Conservation (phyloP, 192 early-diverging fungal species). For the Coemansia sp. region DNA sequence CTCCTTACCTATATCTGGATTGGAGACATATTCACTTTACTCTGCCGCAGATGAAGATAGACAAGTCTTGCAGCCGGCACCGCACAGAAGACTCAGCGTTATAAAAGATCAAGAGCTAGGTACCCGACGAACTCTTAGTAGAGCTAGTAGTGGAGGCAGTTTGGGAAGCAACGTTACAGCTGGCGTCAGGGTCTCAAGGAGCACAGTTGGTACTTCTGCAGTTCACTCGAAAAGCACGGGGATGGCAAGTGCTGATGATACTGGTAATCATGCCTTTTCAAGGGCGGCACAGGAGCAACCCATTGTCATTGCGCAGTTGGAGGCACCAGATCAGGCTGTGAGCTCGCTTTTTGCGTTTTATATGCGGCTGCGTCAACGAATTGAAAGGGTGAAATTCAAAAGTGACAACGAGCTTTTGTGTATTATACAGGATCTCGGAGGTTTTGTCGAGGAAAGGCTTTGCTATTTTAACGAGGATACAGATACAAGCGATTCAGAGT, state of each 20-base stretch:
- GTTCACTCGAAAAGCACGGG: background rate
- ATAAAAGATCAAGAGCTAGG: conserved; percentile 35
- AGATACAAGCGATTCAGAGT: background rate
- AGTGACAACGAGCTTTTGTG: conserved; percentile 43
- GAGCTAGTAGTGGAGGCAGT: background rate
- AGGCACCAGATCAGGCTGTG: conserved; percentile 18
- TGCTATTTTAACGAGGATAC: conserved; percentile 43
- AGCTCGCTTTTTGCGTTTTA: conserved; percentile 25
- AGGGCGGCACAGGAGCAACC: conserved; percentile 11
- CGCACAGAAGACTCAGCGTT: conserved; percentile 35
- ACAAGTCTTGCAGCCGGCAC: background rate
- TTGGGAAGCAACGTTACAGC: background rate
- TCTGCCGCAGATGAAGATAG: background rate
- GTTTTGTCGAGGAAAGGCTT: conserved; percentile 50
- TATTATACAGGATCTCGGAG: conserved; percentile 38
- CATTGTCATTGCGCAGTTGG: conserved; percentile 22
- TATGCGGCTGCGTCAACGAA: conserved; percentile 20
- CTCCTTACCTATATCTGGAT: background rate
- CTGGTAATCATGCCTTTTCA: background rate
- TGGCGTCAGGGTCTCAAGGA: background rate
- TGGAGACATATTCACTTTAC: background rate
- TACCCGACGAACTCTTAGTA: background rate
- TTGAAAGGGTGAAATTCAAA: conserved; percentile 33
- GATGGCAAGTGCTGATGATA: background rate
- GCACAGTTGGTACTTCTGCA: background rate